phyloP scores from a whole-genome alignment of 352 stramenopile species.

The Phytophthora podocarpi region DNA sequence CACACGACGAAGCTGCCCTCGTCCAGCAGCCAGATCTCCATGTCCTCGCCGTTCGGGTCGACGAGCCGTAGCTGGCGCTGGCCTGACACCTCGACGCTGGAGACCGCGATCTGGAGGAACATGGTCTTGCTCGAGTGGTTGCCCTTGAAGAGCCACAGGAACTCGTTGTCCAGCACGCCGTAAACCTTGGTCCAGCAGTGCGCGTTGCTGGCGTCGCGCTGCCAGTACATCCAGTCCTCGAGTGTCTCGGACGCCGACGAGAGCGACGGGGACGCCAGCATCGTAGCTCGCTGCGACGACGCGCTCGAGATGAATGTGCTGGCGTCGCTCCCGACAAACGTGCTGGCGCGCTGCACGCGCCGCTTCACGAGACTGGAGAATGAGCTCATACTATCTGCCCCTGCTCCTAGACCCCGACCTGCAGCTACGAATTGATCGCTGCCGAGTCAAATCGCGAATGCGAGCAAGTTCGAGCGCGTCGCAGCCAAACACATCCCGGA shows the following conservation, averaged over 20 bases:
- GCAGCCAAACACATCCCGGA: constrained; percentile 10
- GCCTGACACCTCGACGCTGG: constrained; percentile 67
- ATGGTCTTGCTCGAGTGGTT: constrained; percentile 59
- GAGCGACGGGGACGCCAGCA: constrained; percentile 41
- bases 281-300: constrained; percentile 51
- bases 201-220: constrained; percentile 66
- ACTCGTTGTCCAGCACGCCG: constrained; percentile 79
- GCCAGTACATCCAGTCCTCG: constrained; percentile 87
- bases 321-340: constrained; percentile 33
- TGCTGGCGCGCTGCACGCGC: constrained; percentile 33
- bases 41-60: constrained; percentile 75
- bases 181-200: constrained; percentile 87
- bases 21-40: constrained; percentile 80
- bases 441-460: constrained; percentile 29
- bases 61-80: constrained; percentile 68
- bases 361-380: constrained; percentile 26
- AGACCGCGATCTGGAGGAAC: constrained; percentile 80
- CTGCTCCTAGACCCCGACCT: neutral
- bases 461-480: neutral
- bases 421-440: neutral
- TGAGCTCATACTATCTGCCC: constrained; percentile 7
- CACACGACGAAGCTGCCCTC: constrained; percentile 51
- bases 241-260: constrained; percentile 44
- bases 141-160: constrained; percentile 81
- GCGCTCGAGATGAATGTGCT: constrained; percentile 42